These are phyloP conservation scores for Pseudogymnoascus sp. DNA, from an alignment of 2,329 filamentous ascomycete species.

Conservation along the genomic window DNA sequence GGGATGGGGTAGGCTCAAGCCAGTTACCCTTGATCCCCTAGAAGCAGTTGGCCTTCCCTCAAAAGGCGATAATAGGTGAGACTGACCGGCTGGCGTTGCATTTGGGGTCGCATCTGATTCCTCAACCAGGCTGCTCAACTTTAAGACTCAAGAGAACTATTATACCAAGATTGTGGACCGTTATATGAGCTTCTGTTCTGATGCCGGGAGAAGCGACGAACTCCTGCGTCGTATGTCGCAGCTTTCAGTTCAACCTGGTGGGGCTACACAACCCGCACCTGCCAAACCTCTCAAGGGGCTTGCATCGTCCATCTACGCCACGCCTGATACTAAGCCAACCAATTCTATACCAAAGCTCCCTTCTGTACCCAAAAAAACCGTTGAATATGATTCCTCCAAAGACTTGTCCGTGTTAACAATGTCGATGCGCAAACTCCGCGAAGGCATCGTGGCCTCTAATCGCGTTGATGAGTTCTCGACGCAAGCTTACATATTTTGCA, in stretches of 20 bases:
- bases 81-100: not conserved
- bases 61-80: conserved; percentile 78
- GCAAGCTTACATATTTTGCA: conserved; percentile 87
- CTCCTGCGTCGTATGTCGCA: conserved; percentile 69
- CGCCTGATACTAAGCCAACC: not conserved
- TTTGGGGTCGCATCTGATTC: conserved; percentile 7
- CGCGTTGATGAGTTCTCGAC: conserved; percentile 74
- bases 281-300: not conserved
- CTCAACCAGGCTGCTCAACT: conserved; percentile 55
- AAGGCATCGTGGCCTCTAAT: conserved; percentile 75
- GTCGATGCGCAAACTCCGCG: conserved; percentile 84
- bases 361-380: conserved; percentile 11
- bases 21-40: conserved; percentile 66
- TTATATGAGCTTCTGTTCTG: conserved; percentile 83
- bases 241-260: conserved; percentile 35
- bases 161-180: conserved; percentile 81
- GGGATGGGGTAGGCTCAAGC: conserved; percentile 65
- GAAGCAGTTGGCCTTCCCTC: conserved; percentile 79
- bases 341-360: conserved; percentile 16
- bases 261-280: not conserved
- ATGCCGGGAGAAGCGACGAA: conserved; percentile 61
- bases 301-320: conserved; percentile 12
- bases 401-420: conserved; percentile 69
- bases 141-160: conserved; percentile 74
- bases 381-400: conserved; percentile 38